Evolutionary conservation across 208 protist genomes (phyloP), one percentile per base, ranked within the genome.

Genomic region (Wallacemonas sp.): DNA sequence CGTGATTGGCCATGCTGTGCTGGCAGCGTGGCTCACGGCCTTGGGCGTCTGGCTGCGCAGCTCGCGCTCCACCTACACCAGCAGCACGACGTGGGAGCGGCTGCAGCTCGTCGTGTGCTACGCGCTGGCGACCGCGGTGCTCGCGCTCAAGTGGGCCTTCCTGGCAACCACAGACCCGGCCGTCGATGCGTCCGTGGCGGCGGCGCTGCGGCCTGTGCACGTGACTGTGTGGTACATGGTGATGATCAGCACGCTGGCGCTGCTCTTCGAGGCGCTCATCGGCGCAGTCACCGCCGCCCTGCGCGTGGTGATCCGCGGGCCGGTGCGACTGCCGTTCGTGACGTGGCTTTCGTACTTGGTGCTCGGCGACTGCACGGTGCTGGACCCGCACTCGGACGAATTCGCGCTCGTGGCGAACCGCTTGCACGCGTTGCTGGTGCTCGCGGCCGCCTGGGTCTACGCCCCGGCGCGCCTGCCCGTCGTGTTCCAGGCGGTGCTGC

Each of bases 71-170:
- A 33, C 8, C 31, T 23, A 41, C 52, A 59, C 52, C 12, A 41
- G 28, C 26, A 44, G 52, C 31, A n/a, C 4, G 14, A 23, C n/a
- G 5, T 59, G 52, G 52, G 52, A 59, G 52, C 52, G 52, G 4
- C n/a, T 59, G 31, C 52, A 59, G 32, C 52, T 59, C 31, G 11
- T 72, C 36, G 26, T 76, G 57, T 57, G 41, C 65, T 61, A 57
- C 70, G 23, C 39, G 29, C 23, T 52, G 67, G 25, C 57, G 57
- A 55, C 33, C 28, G n/a, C 54, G 64, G 41, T 49, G 57, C 12
- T 39, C 33, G 33, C 29, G 23, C 70, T 94, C 10, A 78, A 84
- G 74, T 94, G 89, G 89, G 62, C 79, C 10, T 94, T 83, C 67
- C 86, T 84, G 38, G 77, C 72, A 2, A 91, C 84, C 0, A 39